Evolutionary conservation across 495 filamentous ascomycete species (phyloP), one percentile per base, ranked within the genome.

Genomic region (Aspergillus bridgeri): DNA sequence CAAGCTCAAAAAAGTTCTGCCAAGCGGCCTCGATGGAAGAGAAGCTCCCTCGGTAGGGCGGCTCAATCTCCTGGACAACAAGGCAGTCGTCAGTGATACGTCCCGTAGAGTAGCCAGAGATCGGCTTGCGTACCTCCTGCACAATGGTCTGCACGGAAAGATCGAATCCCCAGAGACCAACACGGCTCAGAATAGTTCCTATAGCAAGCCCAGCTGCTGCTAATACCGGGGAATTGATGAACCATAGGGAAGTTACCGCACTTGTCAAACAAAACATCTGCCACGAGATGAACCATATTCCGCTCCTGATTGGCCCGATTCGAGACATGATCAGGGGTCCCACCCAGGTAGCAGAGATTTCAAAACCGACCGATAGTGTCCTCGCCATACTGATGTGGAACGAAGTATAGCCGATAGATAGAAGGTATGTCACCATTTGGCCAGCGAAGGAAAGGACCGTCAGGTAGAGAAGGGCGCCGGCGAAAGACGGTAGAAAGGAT

Each of bases 131-230:
- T 62, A 86, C 85, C 59, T 86, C 84, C 64, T 90, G 88, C 0
- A 90, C 73, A 15, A 89, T 76, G 46, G 77, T 76, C 61, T 91
- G 88, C 6, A 74, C 81, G 22, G 76, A 82, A 2, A 91, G 70
- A 63, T 91, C 88, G 58, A 84, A 89, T 0, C 86, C 84, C 80
- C 87, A 84, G 0, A 91, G 72, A 0, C 88, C 87, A 5, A 88
- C 29, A 0, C 88, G 75, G 53, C 86, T 89, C 8, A 86, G 24
- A 0, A 79, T 76, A 0, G 83, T 79, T 0, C 80, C 83, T 5
- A 63, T 67, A 3, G 81, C 77, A 13, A 88, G 67, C 8, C 73
- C 74, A 0, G 60, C 65, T 0, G 78, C 79, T 2, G 81, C 47
- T 61, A 60, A 48, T 70, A 81, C n/a, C n/a, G n/a, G n/a, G n/a